Base-by-base conservation (phyloP, 2,329 filamentous ascomycete genomes). In the Hawksworthiomyces lignivorus region DNA sequence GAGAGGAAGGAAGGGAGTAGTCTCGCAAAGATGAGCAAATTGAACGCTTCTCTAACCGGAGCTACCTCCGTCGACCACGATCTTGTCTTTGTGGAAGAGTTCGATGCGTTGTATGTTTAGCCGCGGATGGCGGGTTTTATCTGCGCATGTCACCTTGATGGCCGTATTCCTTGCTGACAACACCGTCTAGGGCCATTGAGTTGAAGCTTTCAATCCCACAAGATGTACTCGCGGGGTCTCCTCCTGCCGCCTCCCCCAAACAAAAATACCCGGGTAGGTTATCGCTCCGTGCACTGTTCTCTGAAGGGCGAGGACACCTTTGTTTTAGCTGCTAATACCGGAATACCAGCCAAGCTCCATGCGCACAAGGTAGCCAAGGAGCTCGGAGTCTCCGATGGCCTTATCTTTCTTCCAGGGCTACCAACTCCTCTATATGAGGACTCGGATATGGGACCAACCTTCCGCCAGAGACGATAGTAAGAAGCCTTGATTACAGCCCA, bases 381-480 rank as follows among this genome's bases (percentile, higher is more conserved):
- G 51, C 65, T 79, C 12, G 67, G 62, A 9, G 63, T 65, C 35
- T 55, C 61, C 21, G 59, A 67, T 48, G 75, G 75, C 44, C 60
- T 80, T 53, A 64, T 80, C 52, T 79, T 69, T 52, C 62, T 80
- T 14, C 70, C 70, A 1, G 75, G 75, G 18, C 67, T 74, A 50
- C 58, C 65, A 3, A 67, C 70, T 21, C 58, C 59, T 15, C 60
- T 62, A n/a, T 77, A 69, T 50, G 73, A 77, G 52, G 72, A 79
- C 58, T 78, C 75, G 8, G 75, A 80, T 50, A 70, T 73, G 59
- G 68, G 68, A 0, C 71, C 69, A 18, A 59, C 62, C 30, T 77
- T 79, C 49, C 68, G 74, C 33, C 75, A 80, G 54, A 66, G 73
- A 30, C 66, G 75, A 61, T 77, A 79, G 73, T 77, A 64, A 44